Evolutionary conservation across 2,329 filamentous ascomycete genomes (phyloP).

Genomic region (Didymella glomerata): DNA sequence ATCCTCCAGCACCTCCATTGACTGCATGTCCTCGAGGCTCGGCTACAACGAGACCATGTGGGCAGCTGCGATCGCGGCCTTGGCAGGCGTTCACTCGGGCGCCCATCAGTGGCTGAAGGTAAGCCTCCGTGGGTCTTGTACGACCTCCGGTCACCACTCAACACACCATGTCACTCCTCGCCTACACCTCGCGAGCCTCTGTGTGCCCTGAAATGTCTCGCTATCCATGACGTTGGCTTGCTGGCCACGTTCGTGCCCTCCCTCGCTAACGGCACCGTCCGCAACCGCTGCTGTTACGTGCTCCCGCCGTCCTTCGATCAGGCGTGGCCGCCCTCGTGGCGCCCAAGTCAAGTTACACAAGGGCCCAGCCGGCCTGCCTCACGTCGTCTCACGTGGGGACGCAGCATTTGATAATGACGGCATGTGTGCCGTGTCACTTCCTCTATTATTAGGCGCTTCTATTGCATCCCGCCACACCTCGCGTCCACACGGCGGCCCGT

Average conservation of each 20-base stretch:
- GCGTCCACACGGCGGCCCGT: constrained; percentile 21
- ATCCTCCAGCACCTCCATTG: constrained; percentile 6
- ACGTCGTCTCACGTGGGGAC: constrained; percentile 48
- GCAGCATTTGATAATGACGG: constrained; percentile 44
- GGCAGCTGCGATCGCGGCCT: constrained; percentile 31
- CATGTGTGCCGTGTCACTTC: constrained; percentile 47
- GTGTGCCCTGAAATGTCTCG: constrained; percentile 31
- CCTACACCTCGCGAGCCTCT: constrained; percentile 32
- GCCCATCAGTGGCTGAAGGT: constrained; percentile 29
- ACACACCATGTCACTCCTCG: constrained; percentile 25
- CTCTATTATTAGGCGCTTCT: constrained; percentile 45
- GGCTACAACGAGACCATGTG: constrained; percentile 33
- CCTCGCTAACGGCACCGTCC: constrained; percentile 38
- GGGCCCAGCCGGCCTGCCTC: constrained; percentile 42
- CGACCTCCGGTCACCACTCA: constrained; percentile 36
- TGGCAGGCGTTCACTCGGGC: constrained; percentile 27
- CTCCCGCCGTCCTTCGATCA: constrained; percentile 37
- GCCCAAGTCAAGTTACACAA: constrained; percentile 41
- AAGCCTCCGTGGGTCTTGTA: constrained; percentile 36
- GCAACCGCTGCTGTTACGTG: constrained; percentile 35
- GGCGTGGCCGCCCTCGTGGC: constrained; percentile 50
- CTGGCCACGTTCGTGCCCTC: constrained; percentile 38
- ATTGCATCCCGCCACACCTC: constrained; percentile 25
- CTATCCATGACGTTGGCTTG: constrained; percentile 30
- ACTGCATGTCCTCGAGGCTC: constrained; percentile 24